These are phyloP conservation scores for Babesia gibsoni DNA, from an alignment of 169 alveolate species.

Conservation along the genomic window DNA sequence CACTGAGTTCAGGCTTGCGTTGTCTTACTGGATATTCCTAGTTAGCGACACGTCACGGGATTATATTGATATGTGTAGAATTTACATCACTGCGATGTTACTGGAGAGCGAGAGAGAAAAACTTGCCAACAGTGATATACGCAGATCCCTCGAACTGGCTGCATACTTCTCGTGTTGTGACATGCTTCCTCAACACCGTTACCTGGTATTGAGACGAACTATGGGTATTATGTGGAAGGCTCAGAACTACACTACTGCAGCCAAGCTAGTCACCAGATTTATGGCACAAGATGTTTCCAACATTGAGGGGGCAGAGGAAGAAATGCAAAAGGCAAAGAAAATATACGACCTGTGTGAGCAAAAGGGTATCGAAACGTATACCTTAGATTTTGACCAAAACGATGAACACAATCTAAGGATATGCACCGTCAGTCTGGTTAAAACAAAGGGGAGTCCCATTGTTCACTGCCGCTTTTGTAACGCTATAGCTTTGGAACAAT, in stretches of 20 bases:
- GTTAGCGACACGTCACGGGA: slow-evolving; percentile 24
- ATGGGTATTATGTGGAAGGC: slow-evolving; percentile 87
- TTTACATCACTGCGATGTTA: slow-evolving; percentile 69
- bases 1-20: slow-evolving; percentile 16
- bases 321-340: slow-evolving; percentile 61
- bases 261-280: slow-evolving; percentile 64
- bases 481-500: slow-evolving; percentile 48
- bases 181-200: slow-evolving; percentile 75
- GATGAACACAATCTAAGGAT: slow-evolving; percentile 32
- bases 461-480: slow-evolving; percentile 58
- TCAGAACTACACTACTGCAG: slow-evolving; percentile 79
- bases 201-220: slow-evolving; percentile 78
- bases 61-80: slow-evolving; percentile 40
- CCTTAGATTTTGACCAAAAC: slow-evolving; percentile 24
- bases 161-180: slow-evolving; percentile 81
- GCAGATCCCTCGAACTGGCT: slow-evolving; percentile 76
- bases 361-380: slow-evolving; percentile 37
- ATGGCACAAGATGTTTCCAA: slow-evolving; percentile 45
- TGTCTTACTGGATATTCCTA: slow-evolving; percentile 17
- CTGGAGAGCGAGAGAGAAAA: slow-evolving; percentile 68
- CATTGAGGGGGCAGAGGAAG: slow-evolving; percentile 57
- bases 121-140: slow-evolving; percentile 52
- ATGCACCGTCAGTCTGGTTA: slow-evolving; percentile 46
- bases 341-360: slow-evolving; percentile 57
- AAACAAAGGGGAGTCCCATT: slow-evolving; percentile 14